Percentiles rank a stretch among this genome's conserved stretches.
Conservation (phyloP, 345 rosid genomes). For the Schrenkiella parvula region DNA sequence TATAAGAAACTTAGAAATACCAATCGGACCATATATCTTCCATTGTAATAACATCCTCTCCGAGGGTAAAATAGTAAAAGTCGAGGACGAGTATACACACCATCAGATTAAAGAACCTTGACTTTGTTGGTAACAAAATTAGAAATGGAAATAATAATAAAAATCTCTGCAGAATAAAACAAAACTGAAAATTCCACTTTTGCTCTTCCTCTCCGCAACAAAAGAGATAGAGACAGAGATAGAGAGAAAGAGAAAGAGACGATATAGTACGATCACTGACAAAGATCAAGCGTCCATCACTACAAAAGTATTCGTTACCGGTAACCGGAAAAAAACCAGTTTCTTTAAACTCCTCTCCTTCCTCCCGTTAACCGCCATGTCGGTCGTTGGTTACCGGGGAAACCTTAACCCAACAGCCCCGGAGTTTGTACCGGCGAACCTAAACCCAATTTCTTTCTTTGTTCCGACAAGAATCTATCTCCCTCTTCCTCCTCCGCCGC, state of each 20-base stretch:
- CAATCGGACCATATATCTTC: neutral
- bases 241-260: neutral
- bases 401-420: constrained; percentile 46
- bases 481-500: constrained; percentile 30
- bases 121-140: neutral
- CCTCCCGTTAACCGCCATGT: constrained; percentile 17
- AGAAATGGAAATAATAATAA: neutral
- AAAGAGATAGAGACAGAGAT: neutral
- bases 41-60: neutral
- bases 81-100: neutral
- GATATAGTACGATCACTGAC: constrained; percentile 5
- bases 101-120: neutral
- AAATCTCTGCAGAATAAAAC: constrained; percentile 12
- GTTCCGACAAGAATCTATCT: constrained; percentile 38
- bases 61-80: neutral
- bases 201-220: neutral
- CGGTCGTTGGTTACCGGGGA: neutral
- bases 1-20: neutral
- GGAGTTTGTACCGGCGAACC: constrained; percentile 56
- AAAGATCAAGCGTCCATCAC: constrained; percentile 5
- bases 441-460: constrained; percentile 15
- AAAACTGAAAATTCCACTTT: constrained; percentile 3
- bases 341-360: neutral
- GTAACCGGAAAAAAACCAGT: constrained; percentile 8
- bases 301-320: neutral